Conservation (phyloP, 345 rosid species). For the Dipteronia sinensis region DNA sequence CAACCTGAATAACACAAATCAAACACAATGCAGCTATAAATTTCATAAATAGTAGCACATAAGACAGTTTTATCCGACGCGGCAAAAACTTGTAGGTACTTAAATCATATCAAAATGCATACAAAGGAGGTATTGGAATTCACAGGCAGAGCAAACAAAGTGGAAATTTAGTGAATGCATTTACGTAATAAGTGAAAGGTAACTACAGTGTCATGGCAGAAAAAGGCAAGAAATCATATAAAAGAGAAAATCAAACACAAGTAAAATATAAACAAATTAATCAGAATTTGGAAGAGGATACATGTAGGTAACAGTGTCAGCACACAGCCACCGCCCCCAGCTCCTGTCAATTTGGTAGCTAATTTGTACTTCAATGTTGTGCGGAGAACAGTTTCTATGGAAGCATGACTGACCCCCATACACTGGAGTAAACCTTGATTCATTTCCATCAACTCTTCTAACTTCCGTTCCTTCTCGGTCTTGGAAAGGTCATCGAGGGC, state of each 20-base stretch:
- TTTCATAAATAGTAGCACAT: neutral
- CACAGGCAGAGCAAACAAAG: neutral
- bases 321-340: constrained; percentile 96
- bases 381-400: constrained; percentile 74
- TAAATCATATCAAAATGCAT: neutral
- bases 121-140: neutral
- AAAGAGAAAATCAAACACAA: neutral
- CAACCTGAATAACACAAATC: neutral
- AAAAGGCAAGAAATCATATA: neutral
- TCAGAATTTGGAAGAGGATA: constrained; percentile 49
- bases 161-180: neutral
- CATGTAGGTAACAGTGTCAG: constrained; percentile 80
- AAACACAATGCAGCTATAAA: neutral
- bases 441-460: constrained; percentile 88
- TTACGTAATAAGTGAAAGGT: neutral
- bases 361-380: constrained; percentile 78
- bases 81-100: neutral
- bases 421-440: constrained; percentile 90
- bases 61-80: neutral
- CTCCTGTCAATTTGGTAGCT: constrained; percentile 90
- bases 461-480: constrained; percentile 62
- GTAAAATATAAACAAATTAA: neutral
- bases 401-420: constrained; percentile 91
- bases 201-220: neutral
- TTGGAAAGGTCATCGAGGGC: constrained; percentile 49